Evolutionary conservation across 148 eudicot species (phyloP), one percentile per base, ranked within the genome.

Genomic region (Camellia japonica): DNA sequence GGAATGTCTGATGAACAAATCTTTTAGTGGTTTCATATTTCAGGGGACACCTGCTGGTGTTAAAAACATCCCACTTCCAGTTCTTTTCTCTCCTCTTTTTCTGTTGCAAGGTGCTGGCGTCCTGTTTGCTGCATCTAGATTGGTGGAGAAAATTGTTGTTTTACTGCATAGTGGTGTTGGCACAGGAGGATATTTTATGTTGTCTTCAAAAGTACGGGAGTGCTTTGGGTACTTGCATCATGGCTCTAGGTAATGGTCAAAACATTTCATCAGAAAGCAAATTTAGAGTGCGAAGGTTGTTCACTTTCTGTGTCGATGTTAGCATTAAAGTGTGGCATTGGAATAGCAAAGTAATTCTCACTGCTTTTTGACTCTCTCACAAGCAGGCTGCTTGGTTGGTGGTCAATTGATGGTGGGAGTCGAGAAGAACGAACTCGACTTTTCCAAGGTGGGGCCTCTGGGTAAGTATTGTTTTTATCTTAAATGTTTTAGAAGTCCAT

Each of bases 391-490:
- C 92, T 95, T 62, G 98, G 97, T 59, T 95, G 98, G 98, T 95
- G 97, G 97, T 93, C 98, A 44, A 93, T 95, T 84, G 98, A 95
- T 83, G 98, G 93, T 84, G 93, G 91, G 85, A 95, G 97, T 83
- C 92, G 90, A 81, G 98, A 95, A 89, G 98, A 95, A 74, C 98
- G 90, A 78, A 97, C 98, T 59, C 88, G 89, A 14, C 87, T 93
- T 79, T 85, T 87, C 79, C 93, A 88, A 72, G 90, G 87, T 76
- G 97, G 90, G 20, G 80, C 85, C 59, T 85, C 94, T 11, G 94
- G 98, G 98, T 30, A 76, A 76, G 86, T 84, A 54, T 15, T 78
- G 38, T 75, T 60, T 30, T 30, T 30, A 30, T 30, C 38, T 30
- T 30, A 30, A 30, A 30, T 30, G 38, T 30, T 30, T 30, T 30